Evolutionary conservation across 148 eudicot genomes (phyloP).

Genomic region (Limonium bicolor): DNA sequence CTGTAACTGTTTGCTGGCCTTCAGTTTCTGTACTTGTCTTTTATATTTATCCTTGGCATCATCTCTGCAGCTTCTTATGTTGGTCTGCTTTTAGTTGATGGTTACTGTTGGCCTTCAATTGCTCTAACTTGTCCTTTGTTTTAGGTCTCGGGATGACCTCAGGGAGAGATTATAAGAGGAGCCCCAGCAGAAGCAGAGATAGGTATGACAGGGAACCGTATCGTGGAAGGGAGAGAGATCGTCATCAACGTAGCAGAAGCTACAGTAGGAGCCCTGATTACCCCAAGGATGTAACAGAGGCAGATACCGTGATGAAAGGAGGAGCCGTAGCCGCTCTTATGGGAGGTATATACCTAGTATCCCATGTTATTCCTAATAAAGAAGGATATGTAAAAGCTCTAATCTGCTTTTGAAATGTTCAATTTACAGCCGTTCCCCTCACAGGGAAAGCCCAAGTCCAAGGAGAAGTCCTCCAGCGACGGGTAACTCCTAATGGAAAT

Average conservation of each 20-base stretch:
- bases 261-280: constrained; percentile 41
- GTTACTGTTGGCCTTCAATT: not conserved
- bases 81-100: not conserved
- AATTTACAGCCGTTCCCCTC: constrained; percentile 23
- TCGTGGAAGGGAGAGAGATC: constrained; percentile 29
- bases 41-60: not conserved
- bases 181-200: constrained; percentile 59
- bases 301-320: constrained; percentile 25
- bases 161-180: too few species aligned
- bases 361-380: not conserved
- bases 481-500: constrained; percentile 40
- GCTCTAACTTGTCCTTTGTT: not conserved
- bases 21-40: not conserved
- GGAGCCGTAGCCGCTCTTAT: constrained; percentile 24
- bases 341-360: constrained; percentile 15
- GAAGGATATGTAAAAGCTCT: not conserved
- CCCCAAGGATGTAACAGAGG: constrained; percentile 18
- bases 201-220: constrained; percentile 37
- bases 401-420: not conserved
- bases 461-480: constrained; percentile 30
- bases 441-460: constrained; percentile 19
- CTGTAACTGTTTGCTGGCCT: not conserved
- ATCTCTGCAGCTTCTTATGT: not conserved
- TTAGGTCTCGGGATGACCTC: constrained; percentile 23
- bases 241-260: constrained; percentile 51